phyloP scores from a whole-genome alignment of 352 stramenopile species.

The Peronospora belbahrii region DNA sequence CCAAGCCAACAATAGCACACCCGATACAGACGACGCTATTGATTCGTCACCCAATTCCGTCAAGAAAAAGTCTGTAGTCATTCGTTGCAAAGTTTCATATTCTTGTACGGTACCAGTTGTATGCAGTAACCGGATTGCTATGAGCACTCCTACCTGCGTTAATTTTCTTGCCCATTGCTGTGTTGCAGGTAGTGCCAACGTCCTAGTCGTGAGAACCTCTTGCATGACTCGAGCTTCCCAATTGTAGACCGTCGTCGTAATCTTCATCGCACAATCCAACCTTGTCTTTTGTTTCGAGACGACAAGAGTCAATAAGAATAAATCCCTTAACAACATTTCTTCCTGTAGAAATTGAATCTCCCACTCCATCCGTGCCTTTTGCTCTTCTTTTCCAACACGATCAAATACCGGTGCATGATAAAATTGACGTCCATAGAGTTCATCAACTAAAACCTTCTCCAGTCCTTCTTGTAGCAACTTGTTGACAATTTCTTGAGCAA shows the following conservation, averaged over 20 bases:
- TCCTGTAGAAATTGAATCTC: constrained; percentile 56
- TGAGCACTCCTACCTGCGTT: constrained; percentile 31
- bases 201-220: constrained; percentile 25
- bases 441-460: constrained; percentile 44
- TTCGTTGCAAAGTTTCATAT: constrained; percentile 9
- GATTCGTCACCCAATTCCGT: constrained; percentile 5
- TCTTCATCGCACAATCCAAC: constrained; percentile 23
- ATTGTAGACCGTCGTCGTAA: constrained; percentile 27
- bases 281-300: constrained; percentile 29
- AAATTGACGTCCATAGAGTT: constrained; percentile 40
- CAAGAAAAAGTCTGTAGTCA: constrained; percentile 30
- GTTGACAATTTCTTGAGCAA: constrained; percentile 35
- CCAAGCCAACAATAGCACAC: constrained; percentile 50
- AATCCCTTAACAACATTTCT: constrained; percentile 46
- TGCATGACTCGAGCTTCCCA: constrained; percentile 31
- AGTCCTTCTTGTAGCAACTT: constrained; percentile 52
- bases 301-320: constrained; percentile 45
- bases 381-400: constrained; percentile 19
- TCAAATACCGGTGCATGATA: constrained; percentile 29
- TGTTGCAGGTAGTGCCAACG: constrained; percentile 11
- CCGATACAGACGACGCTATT: constrained; percentile 21
- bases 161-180: constrained; percentile 15
- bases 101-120: constrained; percentile 13
- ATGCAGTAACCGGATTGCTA: constrained; percentile 31
- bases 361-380: constrained; percentile 34